Evolutionary conservation across 768 basidiomycete genomes (phyloP).

Genomic region (Lactarius indigo): DNA sequence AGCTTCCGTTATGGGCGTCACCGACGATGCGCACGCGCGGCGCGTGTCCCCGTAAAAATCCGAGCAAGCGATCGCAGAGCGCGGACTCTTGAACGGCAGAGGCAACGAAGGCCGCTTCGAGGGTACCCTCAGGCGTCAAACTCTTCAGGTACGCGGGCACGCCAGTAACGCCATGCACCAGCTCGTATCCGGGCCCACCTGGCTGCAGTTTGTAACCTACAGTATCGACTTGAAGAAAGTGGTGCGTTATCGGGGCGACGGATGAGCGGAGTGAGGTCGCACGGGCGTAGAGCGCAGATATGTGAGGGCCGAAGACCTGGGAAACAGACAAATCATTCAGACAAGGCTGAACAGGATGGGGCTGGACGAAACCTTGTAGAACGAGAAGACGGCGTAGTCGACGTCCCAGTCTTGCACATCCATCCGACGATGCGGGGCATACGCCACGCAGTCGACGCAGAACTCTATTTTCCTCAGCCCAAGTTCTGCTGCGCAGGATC

Average conservation of each 20-base stretch:
- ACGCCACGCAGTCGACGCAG: constrained; percentile 74
- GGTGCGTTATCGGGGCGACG: constrained; percentile 59
- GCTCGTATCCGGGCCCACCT: constrained; percentile 74
- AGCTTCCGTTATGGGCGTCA: constrained; percentile 41
- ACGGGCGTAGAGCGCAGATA: constrained; percentile 62
- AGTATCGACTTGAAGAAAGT: constrained; percentile 54
- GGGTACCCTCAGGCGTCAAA: constrained; percentile 42
- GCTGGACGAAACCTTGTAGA: constrained; percentile 60
- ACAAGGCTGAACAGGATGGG: not conserved
- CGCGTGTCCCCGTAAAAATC: constrained; percentile 48
- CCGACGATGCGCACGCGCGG: constrained; percentile 65
- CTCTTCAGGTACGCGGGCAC: constrained; percentile 62
- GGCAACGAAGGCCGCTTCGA: constrained; percentile 51
- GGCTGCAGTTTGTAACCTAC: constrained; percentile 63
- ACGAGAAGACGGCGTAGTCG: constrained; percentile 67
- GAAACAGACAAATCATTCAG: not conserved
- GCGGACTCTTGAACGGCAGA: constrained; percentile 61
- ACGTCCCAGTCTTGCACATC: constrained; percentile 77
- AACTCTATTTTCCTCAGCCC: constrained; percentile 63
- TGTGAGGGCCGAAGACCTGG: constrained; percentile 74
- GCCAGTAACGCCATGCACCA: constrained; percentile 56
- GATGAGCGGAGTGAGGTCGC: constrained; percentile 45
- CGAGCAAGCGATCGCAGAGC: constrained; percentile 52
- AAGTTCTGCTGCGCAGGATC: constrained; percentile 47
- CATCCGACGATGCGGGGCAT: constrained; percentile 67